Evolutionary conservation across 2,329 filamentous ascomycete species (phyloP).

Genomic region (Sporothrix brunneoviolacea): DNA sequence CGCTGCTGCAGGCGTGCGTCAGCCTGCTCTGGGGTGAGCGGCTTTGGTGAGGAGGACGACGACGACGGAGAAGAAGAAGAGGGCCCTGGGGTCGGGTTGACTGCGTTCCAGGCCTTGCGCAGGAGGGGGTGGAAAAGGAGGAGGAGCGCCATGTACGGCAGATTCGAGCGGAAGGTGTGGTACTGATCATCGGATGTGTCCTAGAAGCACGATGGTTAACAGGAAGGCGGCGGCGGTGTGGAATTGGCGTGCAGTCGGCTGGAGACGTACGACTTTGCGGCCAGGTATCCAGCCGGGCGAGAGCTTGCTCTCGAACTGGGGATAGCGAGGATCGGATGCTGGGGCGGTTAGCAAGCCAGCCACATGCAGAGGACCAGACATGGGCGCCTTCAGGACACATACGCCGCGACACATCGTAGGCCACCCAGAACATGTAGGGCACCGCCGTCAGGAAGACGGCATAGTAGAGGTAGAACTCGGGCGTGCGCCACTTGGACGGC

Average conservation of each 20-base stretch:
- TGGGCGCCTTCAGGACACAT: slow-evolving; percentile 23
- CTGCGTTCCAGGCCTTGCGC: slow-evolving; percentile 62
- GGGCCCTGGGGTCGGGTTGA: slow-evolving; percentile 31
- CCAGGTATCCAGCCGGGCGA: slow-evolving; percentile 86
- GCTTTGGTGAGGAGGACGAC: slow-evolving; percentile 19
- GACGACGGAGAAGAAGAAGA: slow-evolving; percentile 15
- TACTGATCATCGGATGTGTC: slow-evolving; percentile 91
- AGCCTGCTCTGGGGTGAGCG: slow-evolving; percentile 35
- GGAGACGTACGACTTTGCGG: slow-evolving; percentile 65
- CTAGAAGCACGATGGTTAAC: slow-evolving; percentile 34
- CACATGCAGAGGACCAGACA: not conserved
- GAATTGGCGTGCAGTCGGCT: too few species aligned
- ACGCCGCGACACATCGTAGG: slow-evolving; percentile 80
- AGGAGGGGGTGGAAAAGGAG: slow-evolving; percentile 73
- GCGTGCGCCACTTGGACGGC: slow-evolving; percentile 74
- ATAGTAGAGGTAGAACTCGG: slow-evolving; percentile 81
- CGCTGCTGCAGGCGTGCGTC: slow-evolving; percentile 60
- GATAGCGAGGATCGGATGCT: slow-evolving; percentile 78
- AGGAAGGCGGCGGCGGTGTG: not conserved
- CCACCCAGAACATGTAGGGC: slow-evolving; percentile 86
- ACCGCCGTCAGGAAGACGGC: slow-evolving; percentile 58
- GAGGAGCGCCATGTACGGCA: slow-evolving; percentile 71
- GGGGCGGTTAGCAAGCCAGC: slow-evolving; percentile 1
- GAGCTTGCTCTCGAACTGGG: slow-evolving; percentile 63
- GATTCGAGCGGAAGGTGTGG: slow-evolving; percentile 72